Evolutionary conservation across 106 monocot genomes (phyloP), one percentile per base, ranked within the genome.

Genomic region (Hemerocallis citrina): DNA sequence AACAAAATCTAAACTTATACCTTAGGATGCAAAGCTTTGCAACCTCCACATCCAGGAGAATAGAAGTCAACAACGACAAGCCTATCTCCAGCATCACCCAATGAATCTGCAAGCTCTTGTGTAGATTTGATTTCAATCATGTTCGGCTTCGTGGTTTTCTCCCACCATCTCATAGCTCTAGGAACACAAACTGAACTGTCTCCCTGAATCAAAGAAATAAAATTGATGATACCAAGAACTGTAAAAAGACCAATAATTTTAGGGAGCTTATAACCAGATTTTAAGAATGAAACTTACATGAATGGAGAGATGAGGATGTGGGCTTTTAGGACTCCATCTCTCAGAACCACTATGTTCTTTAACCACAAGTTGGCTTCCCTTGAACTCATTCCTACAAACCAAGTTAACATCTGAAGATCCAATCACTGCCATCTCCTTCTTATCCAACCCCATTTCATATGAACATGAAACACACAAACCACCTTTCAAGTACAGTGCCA

Each of bases 1-100:
- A n/a, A 38, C 37, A 38, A 38, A 38, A 6, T 5, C 11, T 38
- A 38, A 5, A 5, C 5, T 52, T 34, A 20, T 58, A 86, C 86
- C 86, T 86, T 85, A 10, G 85, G 76, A 70, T 80, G 80, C 55
- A 85, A 64, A 46, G 73, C 25, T 40, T 45, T 80, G 70, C 85
- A 85, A 48, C 76, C 80, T 54, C 76, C 73, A 61, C 85, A 80
- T 2, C 72, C 66, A 59, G 80, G 80, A 51, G 80, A 85, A 34
- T 66, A 85, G 65, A 76, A 85, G 14, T 74, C 59, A 49, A 85
- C 69, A 1, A 85, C 31, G 3, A 71, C 73, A 27, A 85, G 80
- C 57, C 70, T 65, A 41, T 80, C 66, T 16, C 80, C 80, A 7
- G 85, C 72, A 29, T 57, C 70, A 15, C 35, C 19, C 42, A 86